Percentiles rank a stretch among this genome's conserved stretches.
phyloP scores from a whole-genome alignment of 129 eudicot genomes.

The Smallanthus sonchifolius region DNA sequence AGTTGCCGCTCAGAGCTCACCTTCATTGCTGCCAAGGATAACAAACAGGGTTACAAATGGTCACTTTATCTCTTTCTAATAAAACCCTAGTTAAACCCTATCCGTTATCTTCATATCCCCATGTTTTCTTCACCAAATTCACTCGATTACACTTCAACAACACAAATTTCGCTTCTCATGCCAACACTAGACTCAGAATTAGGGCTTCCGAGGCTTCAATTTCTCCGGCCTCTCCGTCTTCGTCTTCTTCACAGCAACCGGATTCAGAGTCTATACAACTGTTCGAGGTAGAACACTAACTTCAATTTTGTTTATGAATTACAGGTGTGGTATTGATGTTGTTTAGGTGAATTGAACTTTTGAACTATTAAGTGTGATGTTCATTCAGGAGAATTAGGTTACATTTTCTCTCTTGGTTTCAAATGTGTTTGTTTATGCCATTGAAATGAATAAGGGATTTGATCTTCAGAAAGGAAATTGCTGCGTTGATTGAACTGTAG shows the following conservation, averaged over 20 bases:
- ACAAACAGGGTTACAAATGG: slow-evolving; percentile 17
- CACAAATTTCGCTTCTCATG: not conserved
- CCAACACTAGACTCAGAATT: slow-evolving; percentile 22
- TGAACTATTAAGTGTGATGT: not conserved
- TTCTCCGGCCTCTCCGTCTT: not conserved
- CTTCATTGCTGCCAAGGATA: slow-evolving; percentile 15
- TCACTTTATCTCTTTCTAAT: slow-evolving; percentile 8
- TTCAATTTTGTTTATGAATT: not conserved
- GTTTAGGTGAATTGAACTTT: not conserved
- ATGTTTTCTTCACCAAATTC: slow-evolving; percentile 25
- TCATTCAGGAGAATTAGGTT: not conserved
- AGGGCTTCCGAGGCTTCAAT: slow-evolving; percentile 32
- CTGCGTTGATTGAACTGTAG: not conserved
- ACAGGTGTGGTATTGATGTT: not conserved
- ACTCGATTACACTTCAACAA: slow-evolving; percentile 20
- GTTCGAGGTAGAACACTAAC: slow-evolving; percentile 32
- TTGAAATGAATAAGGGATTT: not conserved
- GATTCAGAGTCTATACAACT: slow-evolving; percentile 40
- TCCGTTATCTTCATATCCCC: slow-evolving; percentile 19
- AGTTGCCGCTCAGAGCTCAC: not conserved
- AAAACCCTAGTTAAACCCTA: slow-evolving; percentile 37
- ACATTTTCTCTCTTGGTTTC: not conserved
- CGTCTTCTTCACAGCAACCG: slow-evolving; percentile 24
- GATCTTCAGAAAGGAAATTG: no score
- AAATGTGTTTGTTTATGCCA: not conserved